Base-by-base conservation (phyloP, 2,329 filamentous ascomycete genomes). In the Fusarium cyanostomum region DNA sequence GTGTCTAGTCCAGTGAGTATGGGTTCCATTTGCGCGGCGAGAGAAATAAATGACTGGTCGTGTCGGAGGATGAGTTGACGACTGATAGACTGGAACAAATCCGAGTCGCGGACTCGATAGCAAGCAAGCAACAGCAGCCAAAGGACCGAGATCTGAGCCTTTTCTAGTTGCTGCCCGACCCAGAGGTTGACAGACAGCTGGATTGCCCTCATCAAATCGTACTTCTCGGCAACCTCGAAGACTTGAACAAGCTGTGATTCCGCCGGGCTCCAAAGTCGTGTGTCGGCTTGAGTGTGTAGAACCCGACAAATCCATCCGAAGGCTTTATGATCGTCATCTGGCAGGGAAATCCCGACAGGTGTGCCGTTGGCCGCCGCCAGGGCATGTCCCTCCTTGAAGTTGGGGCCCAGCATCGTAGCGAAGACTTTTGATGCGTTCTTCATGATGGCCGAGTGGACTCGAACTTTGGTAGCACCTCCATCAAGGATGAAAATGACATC, bases 351-450 rank as follows among this genome's bases (percentile, higher is more conserved):
- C 4, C 52, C 31, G 1, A 18, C 12, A 2, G 27, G 35, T 6
- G 4, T 1, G 1, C 10, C 4, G 1, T 13, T 10, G 15, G 56
- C 6, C 1, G 13, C 9, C 0, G 27, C 45, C 9, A 37, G 12
- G 8, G 34, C 31, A 3, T 15, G 34, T 2, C 59, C 59, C 12
- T 62, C 57, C 8, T 27, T 37, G 37, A 62, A 62, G 2, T 21
- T 39, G 1, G 43, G 34, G 1, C 26, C 27, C 3, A 62, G 26
- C 58, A 62, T 62, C 1, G 8, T 7, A 5, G 11, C 13, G 18
- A 62, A 58, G 1, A 62, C 42, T 6, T 3, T 13, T 0, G 58
- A 62, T 13, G 52, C 41, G 3, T 1, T 2, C 13, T 18, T 49
- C 9, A 37, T 35, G 4, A 44, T 10, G 0, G 6, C 1, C 1